Base-by-base conservation (phyloP, 176 grass and related monocot genomes). In the Tillandsia fasciculata region DNA sequence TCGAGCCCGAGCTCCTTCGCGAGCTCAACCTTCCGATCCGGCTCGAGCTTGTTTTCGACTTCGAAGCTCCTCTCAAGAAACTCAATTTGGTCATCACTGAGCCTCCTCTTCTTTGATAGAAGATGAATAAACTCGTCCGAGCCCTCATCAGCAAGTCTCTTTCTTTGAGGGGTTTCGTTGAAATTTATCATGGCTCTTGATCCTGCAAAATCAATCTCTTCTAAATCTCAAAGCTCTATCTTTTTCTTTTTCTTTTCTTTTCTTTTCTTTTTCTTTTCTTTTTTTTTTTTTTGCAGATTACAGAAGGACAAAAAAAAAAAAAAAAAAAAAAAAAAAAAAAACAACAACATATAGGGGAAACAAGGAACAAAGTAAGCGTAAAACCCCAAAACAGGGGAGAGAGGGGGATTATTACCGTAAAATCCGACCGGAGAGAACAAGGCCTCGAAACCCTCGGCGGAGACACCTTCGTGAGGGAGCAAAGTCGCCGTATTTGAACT, bases 21-120 rank as follows among this genome's bases (percentile, higher is more conserved):
- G 48, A 67, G 65, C 65, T 67, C 29, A 47, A 49, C n/a, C 48
- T 67, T 67, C 65, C 33, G 33, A 8, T 67, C 65, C 17, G 65
- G 29, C 12, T 67, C 42, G 6, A 67, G 65, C 14, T 18, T 67
- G 65, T 49, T 67, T 48, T 67, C 65, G 48, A 67, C 15, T 9
- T 48, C 65, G 18, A 67, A 67, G 33, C 15, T 67, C 29, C 13
- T 67, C 33, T 67, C 65, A 17, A 67, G 65, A 15, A 67, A 67
- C 42, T 67, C 29, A 3, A 67, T 9, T 67, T 67, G 65, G 17
- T 49, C 65, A 49, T 15, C 28, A 48, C 29, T 67, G 13, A 67
- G 65, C 33, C 65, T 12, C 29, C 65, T 67, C 65, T 67, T 67
- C 65, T 67, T 67, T 15, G 2, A 27, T 10, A 33, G 13, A 2